Conservation (phyloP, 2,329 filamentous ascomycete genomes). For the Paraconiothyrium brasiliense region DNA sequence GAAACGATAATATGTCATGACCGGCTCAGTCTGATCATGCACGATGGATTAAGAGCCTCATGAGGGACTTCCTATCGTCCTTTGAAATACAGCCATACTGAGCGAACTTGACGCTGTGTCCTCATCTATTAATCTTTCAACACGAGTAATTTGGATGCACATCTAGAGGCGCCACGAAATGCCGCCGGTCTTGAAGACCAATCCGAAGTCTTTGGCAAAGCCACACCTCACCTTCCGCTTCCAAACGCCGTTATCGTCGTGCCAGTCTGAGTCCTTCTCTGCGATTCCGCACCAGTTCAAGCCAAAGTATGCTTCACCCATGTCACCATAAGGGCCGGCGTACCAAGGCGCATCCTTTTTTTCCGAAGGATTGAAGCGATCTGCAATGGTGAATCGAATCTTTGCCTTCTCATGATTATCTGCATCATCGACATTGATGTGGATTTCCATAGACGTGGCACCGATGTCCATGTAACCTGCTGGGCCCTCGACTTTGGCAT, state of each 20-base stretch:
- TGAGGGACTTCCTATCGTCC: too few relatives aligned
- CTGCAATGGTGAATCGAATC: conserved; percentile 11
- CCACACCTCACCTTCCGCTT: conserved; percentile 4
- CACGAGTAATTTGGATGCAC: too few relatives aligned
- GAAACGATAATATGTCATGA: too few relatives aligned
- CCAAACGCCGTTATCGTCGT: conserved; percentile 2
- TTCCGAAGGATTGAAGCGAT: conserved; percentile 4
- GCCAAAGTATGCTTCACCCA: conserved; percentile 1
- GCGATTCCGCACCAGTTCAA: conserved; percentile 2
- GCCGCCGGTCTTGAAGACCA: neutral
- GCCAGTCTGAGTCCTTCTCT: conserved; percentile 2
- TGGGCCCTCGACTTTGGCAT: conserved; percentile 9
- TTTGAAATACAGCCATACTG: too few relatives aligned
- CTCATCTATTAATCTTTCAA: too few relatives aligned
- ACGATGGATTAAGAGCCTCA: too few relatives aligned
- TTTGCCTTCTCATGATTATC: neutral
- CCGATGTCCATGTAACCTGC: conserved; percentile 5
- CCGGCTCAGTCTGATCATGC: too few relatives aligned
- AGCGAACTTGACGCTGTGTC: too few relatives aligned
- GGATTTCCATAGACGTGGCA: neutral
- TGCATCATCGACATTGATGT: conserved; percentile 9
- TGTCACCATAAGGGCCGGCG: conserved; percentile 8
- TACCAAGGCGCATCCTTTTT: conserved; percentile 8
- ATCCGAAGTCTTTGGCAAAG: neutral
- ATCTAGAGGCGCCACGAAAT: neutral